Evolutionary conservation across 2,329 filamentous ascomycete species (phyloP).

Genomic region (Scedosporium apiospermum): DNA sequence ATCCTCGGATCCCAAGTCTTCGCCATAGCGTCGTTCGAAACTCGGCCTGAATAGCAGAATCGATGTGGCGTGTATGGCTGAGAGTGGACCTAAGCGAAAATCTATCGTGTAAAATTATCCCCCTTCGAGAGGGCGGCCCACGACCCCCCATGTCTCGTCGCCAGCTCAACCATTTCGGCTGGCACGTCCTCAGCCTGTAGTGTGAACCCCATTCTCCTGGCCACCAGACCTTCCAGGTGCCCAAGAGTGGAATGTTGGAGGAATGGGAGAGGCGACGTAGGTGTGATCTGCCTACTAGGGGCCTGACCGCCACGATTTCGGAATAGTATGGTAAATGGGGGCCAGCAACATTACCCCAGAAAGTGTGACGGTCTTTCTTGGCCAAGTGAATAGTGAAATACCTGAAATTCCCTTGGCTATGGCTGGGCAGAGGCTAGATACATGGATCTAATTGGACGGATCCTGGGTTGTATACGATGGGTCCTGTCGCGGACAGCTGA

Average conservation of each 20-base stretch:
- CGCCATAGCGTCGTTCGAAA: not conserved
- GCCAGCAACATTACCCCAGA: not conserved
- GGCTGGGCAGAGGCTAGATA: not conserved
- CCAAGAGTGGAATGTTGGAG: not conserved
- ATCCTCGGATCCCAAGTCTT: not conserved
- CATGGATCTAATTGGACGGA: not conserved
- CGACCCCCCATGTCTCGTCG: not conserved
- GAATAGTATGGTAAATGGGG: no score
- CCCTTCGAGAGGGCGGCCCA: not conserved
- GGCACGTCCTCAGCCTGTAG: not conserved
- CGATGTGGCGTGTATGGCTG: not conserved
- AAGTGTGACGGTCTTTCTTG: not conserved
- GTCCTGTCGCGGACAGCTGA: not conserved
- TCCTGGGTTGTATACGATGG: not conserved
- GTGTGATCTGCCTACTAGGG: not conserved
- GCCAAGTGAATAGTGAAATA: not conserved
- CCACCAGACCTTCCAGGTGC: not conserved
- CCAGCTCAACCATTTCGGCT: not conserved
- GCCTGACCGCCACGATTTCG: not conserved
- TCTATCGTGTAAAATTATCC: not conserved
- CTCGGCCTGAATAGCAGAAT: not conserved
- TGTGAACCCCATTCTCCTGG: not conserved
- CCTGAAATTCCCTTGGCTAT: not conserved
- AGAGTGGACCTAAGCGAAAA: not conserved
- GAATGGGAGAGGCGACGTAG: not conserved